Evolutionary conservation across 2,329 filamentous ascomycete genomes (phyloP).

Genomic region (Ceratocystis albifundus): DNA sequence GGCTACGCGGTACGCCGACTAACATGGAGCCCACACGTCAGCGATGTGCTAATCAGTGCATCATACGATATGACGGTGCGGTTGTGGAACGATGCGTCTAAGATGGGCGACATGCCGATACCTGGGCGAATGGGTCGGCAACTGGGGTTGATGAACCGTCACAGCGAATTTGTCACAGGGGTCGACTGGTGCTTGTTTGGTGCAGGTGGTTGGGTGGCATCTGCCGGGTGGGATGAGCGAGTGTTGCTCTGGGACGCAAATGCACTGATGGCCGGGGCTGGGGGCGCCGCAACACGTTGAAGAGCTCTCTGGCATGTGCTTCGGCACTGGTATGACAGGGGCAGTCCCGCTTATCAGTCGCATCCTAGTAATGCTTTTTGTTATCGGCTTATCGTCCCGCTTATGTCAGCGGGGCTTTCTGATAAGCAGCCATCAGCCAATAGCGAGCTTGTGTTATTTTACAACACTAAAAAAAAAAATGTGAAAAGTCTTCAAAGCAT

Average conservation of each 20-base stretch:
- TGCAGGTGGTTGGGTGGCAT: constrained; percentile 88
- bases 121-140: constrained; percentile 48
- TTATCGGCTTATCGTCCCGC: constrained; percentile 9
- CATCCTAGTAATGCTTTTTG: neutral
- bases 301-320: neutral
- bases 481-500: constrained; percentile 8
- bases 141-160: constrained; percentile 76
- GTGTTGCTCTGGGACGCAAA: constrained; percentile 86
- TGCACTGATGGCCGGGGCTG: constrained; percentile 29
- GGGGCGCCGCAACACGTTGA: neutral
- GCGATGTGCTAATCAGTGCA: constrained; percentile 72
- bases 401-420: constrained; percentile 16
- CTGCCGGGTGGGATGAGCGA: constrained; percentile 86
- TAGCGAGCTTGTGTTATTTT: neutral
- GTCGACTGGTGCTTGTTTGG: constrained; percentile 98
- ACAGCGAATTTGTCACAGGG: constrained; percentile 92
- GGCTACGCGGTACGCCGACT: constrained; percentile 80
- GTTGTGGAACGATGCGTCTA: constrained; percentile 70
- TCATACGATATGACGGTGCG: constrained; percentile 98
- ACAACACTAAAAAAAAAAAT: neutral
- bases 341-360: neutral
- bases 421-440: constrained; percentile 15
- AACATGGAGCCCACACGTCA: constrained; percentile 88
- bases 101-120: constrained; percentile 27
- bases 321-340: neutral